Conservation (phyloP, 768 basidiomycete genomes). For the Lactarius akahatsu region DNA sequence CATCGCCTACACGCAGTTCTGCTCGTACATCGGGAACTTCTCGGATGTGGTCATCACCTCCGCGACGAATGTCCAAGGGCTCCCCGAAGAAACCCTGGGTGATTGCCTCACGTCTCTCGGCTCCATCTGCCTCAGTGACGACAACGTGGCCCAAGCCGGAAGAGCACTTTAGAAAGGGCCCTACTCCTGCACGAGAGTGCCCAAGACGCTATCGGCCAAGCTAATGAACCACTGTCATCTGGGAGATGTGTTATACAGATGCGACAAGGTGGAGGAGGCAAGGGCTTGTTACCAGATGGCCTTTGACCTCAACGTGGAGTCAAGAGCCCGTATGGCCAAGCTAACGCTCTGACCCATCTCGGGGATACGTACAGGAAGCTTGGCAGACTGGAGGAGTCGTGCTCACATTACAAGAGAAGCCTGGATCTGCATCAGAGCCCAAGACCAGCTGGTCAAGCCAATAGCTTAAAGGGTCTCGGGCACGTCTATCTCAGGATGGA, state of each 20-base stretch:
- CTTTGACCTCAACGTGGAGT: slow-evolving; percentile 9
- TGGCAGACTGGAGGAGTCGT: slow-evolving; percentile 12
- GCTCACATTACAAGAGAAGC: not conserved
- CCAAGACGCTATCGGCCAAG: slow-evolving; percentile 20
- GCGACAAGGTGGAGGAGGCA: slow-evolving; percentile 15
- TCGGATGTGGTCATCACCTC: slow-evolving; percentile 14
- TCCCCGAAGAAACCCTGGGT: slow-evolving; percentile 11
- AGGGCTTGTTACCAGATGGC: slow-evolving; percentile 12
- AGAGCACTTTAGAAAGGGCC: slow-evolving; percentile 8
- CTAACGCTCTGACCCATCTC: slow-evolving; percentile 24
- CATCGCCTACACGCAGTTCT: slow-evolving; percentile 23
- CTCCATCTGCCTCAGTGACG: slow-evolving; percentile 8
- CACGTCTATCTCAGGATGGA: slow-evolving; percentile 18
- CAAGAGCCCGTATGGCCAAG: slow-evolving; percentile 15
- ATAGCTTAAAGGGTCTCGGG: slow-evolving; percentile 23
- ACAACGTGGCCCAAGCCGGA: slow-evolving; percentile 3
- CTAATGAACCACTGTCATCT: slow-evolving; percentile 23
- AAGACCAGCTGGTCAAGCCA: slow-evolving; percentile 20
- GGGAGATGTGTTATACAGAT: slow-evolving; percentile 19
- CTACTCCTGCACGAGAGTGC: slow-evolving; percentile 9
- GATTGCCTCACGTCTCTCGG: slow-evolving; percentile 17
- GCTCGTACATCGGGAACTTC: slow-evolving; percentile 20
- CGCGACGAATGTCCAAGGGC: not conserved
- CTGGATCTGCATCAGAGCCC: not conserved
- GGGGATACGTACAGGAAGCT: slow-evolving; percentile 23